Conservation (phyloP, 176 grass and related monocot species). For the Aegilops bicornis region DNA sequence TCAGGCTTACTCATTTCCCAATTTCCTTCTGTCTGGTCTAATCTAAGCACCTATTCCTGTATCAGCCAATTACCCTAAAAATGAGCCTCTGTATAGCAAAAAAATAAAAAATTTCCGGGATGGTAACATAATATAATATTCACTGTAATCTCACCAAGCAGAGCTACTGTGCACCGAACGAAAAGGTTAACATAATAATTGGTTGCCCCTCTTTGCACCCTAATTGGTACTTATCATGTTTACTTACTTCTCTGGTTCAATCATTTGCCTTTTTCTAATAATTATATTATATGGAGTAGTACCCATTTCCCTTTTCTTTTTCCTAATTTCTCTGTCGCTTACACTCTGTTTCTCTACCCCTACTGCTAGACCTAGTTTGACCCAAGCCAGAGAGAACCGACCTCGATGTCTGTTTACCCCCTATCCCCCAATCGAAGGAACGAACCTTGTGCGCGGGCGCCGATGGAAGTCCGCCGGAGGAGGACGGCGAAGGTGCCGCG, state of each 20-base stretch:
- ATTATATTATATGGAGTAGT: neutral
- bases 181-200: neutral
- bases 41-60: neutral
- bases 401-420: too few relatives aligned
- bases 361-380: neutral
- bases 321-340: neutral
- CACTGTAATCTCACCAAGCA: neutral
- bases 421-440: neutral
- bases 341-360: neutral
- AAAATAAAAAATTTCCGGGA: too few relatives aligned
- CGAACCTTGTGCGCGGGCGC: neutral
- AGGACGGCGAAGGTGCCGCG: neutral
- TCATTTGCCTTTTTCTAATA: neutral
- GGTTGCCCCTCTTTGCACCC: neutral
- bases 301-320: too few relatives aligned
- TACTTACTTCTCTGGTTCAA: neutral
- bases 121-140: neutral
- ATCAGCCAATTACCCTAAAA: neutral
- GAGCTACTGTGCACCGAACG: neutral
- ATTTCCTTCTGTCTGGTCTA: neutral
- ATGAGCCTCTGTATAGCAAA: neutral
- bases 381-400: too few relatives aligned
- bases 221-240: neutral
- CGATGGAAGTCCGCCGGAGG: neutral
- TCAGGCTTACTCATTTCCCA: slow-evolving; percentile 38